These are phyloP conservation scores for Neonectria magnoliae DNA, from an alignment of 2,329 filamentous ascomycete genomes.

Conservation along the genomic window DNA sequence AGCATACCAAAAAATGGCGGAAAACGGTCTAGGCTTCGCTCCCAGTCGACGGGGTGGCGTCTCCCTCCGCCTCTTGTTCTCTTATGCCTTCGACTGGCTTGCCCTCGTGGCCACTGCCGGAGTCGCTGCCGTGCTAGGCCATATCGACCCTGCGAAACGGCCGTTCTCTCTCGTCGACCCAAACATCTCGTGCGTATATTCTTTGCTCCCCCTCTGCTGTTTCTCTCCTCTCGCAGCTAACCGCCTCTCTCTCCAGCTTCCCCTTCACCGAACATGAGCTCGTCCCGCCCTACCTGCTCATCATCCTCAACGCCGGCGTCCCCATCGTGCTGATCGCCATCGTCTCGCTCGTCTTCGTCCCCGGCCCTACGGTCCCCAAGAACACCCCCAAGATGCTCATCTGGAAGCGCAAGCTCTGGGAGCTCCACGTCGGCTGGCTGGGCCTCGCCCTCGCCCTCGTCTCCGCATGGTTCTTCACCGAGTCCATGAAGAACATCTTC, in stretches of 20 bases:
- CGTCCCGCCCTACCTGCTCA: conserved; percentile 72
- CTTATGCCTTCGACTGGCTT: conserved; percentile 81
- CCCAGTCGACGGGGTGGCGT: conserved; percentile 35
- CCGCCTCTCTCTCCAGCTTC: conserved; percentile 58
- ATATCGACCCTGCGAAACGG: conserved; percentile 70
- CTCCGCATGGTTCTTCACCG: conserved; percentile 81
- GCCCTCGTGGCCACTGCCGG: conserved; percentile 68
- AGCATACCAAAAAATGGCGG: conserved; percentile 41
- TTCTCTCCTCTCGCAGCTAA: not conserved
- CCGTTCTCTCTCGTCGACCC: conserved; percentile 78
- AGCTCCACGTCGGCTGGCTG: conserved; percentile 86
- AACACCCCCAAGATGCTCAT: conserved; percentile 71
- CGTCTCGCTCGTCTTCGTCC: conserved; percentile 75
- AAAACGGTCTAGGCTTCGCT: conserved; percentile 34
- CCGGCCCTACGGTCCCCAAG: conserved; percentile 72
- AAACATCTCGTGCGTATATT: conserved; percentile 71
- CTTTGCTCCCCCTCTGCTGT: not conserved
- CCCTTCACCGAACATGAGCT: conserved; percentile 77
- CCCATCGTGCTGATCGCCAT: conserved; percentile 76
- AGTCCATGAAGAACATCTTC: conserved; percentile 83
- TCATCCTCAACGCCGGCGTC: conserved; percentile 69
- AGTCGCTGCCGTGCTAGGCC: conserved; percentile 68
- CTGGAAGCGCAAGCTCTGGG: conserved; percentile 89
- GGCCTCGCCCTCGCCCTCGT: conserved; percentile 80
- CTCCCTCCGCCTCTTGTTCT: conserved; percentile 58